Evolutionary conservation across 495 filamentous ascomycete species (phyloP).

Genomic region (Lichenothelia convexa): DNA sequence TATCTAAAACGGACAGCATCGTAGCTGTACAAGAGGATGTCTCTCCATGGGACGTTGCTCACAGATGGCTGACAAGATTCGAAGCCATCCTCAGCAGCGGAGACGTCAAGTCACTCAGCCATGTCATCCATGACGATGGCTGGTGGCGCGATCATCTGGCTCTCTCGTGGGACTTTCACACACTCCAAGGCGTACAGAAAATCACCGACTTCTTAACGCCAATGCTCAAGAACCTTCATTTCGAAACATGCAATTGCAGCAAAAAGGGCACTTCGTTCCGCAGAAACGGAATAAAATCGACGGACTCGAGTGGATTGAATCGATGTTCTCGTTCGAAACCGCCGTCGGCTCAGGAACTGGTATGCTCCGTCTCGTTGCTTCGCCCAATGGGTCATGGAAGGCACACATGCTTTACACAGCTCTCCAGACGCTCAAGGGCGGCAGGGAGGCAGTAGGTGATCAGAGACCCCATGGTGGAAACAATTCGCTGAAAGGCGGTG

Average conservation of each 20-base stretch:
- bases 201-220: conserved; percentile 6
- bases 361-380: conserved; percentile 4
- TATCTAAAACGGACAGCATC: not conserved
- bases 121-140: conserved; percentile 6
- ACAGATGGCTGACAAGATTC: conserved; percentile 12
- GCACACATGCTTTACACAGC: conserved; percentile 12
- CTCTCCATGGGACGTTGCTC: conserved; percentile 4
- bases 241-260: conserved; percentile 4
- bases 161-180: conserved; percentile 13
- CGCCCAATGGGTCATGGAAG: conserved; percentile 10
- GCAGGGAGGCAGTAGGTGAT: conserved; percentile 6
- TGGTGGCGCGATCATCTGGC: conserved; percentile 17
- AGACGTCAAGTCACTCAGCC: conserved; percentile 3
- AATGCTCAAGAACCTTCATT: conserved; percentile 2
- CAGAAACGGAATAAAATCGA: conserved; percentile 2
- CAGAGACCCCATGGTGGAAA: conserved; percentile 12
- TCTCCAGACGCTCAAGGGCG: conserved; percentile 9
- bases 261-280: not conserved
- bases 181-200: conserved; percentile 6
- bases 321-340: conserved; percentile 14
- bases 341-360: conserved; percentile 9
- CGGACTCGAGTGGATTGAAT: conserved; percentile 11
- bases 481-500: conserved; percentile 5
- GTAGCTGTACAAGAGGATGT: not conserved
- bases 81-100: conserved; percentile 4